Base-by-base conservation (phyloP, 2,329 filamentous ascomycete genomes). In the Alternaria longipes region DNA sequence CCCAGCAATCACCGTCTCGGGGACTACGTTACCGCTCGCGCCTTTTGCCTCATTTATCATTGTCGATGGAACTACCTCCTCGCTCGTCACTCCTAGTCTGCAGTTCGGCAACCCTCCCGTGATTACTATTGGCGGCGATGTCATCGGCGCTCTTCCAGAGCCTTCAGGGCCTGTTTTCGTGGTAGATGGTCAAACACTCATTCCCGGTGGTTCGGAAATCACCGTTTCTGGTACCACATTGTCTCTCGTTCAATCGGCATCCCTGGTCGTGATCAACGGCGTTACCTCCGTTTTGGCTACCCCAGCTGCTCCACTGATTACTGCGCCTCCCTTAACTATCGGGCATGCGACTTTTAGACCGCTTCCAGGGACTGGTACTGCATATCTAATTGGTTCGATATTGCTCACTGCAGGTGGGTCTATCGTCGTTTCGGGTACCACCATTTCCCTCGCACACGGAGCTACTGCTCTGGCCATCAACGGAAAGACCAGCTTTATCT, bases 381-480 rank as follows among this genome's bases (percentile, higher is more conserved):
- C 71, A 0, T 81, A 80, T 59, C 34, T 78, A 1, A 77, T 83
- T 41, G 72, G 71, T 22, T 76, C 74, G 4, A 67, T 74, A 12
- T 71, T 74, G 4, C 74, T 83, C 6, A 80, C 76, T 0, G 78
- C 81, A 0, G 81, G 80, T 12, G 79, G 78, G 8, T 59, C 60
- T 20, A 70, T 79, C 49, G 70, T 68, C 14, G 59, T 74, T 5
- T 56, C 64, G 7, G 72, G 70, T 40, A 70, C 69, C 2, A 73
- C 69, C 2, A 72, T 79, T n/a, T 74, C 71, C 1, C 67, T 79
- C 5, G 67, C 68, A 16, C 60, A 69, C n/a, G 67, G 64, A 30
- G 73, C 70, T 26, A 74, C 74, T 1, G 69, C 71, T 2, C 34
- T 78, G 7, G 46, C 77, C 14, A 60, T 78, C n/a, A 74, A 80